These are phyloP conservation scores for Paecilomyces niveus DNA, from an alignment of 2,329 filamentous ascomycete genomes.

Conservation along the genomic window DNA sequence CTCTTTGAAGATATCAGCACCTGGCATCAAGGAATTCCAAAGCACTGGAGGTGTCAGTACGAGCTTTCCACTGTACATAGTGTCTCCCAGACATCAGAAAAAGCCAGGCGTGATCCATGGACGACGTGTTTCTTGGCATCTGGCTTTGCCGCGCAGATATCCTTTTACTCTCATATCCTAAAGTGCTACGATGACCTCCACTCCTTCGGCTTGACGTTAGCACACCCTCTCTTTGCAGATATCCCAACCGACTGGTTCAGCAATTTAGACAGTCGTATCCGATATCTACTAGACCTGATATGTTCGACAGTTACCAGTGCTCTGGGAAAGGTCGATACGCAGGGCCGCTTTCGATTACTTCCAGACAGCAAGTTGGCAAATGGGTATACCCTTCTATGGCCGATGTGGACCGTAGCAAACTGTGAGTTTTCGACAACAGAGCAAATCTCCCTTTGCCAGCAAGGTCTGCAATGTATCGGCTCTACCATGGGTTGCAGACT, in stretches of 20 bases:
- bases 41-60: not conserved
- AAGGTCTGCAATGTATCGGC: not conserved
- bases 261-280: not conserved
- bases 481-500: not conserved
- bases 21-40: not conserved
- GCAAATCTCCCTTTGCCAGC: not conserved
- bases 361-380: not conserved
- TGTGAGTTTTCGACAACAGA: not conserved
- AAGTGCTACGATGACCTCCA: not conserved
- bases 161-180: not conserved
- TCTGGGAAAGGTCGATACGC: not conserved
- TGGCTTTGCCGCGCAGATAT: not conserved
- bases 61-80: not conserved
- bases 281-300: not conserved
- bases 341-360: not conserved
- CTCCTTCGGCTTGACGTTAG: not conserved
- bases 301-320: not conserved
- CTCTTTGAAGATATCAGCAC: not conserved
- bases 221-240: not conserved
- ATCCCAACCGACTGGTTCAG: not conserved
- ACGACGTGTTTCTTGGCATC: not conserved
- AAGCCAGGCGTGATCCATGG: not conserved
- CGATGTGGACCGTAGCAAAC: not conserved
- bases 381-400: not conserved
- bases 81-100: not conserved